Conservation (phyloP, 2,329 filamentous ascomycete genomes). For the Apiospora marii region DNA sequence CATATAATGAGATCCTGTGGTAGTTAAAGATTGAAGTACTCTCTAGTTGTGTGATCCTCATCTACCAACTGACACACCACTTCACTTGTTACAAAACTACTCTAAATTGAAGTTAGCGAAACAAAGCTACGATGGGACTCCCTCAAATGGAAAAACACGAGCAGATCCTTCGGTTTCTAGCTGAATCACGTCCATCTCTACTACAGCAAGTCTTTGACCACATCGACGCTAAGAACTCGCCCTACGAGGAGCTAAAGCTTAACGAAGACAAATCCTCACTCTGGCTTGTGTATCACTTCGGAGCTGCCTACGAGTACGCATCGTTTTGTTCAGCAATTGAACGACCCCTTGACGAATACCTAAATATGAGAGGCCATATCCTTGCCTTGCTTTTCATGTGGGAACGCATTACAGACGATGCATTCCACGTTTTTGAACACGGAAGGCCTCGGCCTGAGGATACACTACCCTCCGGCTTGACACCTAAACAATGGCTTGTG, state of each 20-base stretch:
- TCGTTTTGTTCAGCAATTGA: constrained; percentile 11
- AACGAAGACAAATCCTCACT: constrained; percentile 1
- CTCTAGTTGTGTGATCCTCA: neutral
- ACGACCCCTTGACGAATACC: constrained; percentile 7
- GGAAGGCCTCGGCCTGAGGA: constrained; percentile 1
- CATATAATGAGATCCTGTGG: constrained; percentile 4
- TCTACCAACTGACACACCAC: constrained; percentile 1
- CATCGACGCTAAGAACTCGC: neutral
- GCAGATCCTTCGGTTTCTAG: constrained; percentile 3
- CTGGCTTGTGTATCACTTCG: constrained; percentile 2
- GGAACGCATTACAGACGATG: constrained; percentile 10
- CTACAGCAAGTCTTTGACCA: constrained; percentile 3
- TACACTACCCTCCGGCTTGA: constrained; percentile 1
- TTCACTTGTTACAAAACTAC: neutral
- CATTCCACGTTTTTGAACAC: neutral
- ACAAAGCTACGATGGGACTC: neutral
- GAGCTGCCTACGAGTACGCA: neutral
- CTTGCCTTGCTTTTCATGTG: constrained; percentile 6
- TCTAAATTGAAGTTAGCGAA: neutral
- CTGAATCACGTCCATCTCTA: constrained; percentile 2
- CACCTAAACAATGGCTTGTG: constrained; percentile 10
- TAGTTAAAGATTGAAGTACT: constrained; percentile 10
- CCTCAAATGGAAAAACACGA: constrained; percentile 3
- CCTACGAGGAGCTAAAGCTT: constrained; percentile 4
- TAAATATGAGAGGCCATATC: constrained; percentile 3